Evolutionary conservation across 2,329 filamentous ascomycete species (phyloP).

Genomic region (Hirsutella minnesotensis): DNA sequence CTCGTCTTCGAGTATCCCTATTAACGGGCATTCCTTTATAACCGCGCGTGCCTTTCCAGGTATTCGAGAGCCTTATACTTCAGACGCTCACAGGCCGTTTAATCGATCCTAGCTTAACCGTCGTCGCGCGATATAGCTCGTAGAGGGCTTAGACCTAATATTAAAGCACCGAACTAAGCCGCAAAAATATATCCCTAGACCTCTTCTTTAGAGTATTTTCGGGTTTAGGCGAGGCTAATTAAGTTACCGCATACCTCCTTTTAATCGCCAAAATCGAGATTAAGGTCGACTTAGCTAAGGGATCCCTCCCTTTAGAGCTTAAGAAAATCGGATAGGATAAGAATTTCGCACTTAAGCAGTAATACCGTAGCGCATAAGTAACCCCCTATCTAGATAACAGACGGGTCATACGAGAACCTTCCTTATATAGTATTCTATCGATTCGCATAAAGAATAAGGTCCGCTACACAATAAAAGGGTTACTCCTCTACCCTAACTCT

Average conservation of each 20-base stretch:
- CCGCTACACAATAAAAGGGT: conserved; percentile 33
- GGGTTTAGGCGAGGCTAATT: conserved; percentile 21
- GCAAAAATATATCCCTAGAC: conserved; percentile 38
- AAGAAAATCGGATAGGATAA: conserved; percentile 30
- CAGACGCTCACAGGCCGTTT: background rate
- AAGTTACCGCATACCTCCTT: conserved; percentile 27
- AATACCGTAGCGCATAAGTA: conserved; percentile 30
- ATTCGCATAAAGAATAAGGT: conserved; percentile 29
- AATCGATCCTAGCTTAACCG: no score
- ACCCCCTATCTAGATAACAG: conserved; percentile 22
- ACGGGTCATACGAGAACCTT: conserved; percentile 23
- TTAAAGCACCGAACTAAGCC: conserved; percentile 33
- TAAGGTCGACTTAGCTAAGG: conserved; percentile 2
- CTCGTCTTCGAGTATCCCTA: conserved; percentile 26
- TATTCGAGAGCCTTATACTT: conserved; percentile 6
- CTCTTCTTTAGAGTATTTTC: conserved; percentile 27
- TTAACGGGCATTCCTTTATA: conserved; percentile 12
- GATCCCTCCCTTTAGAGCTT: conserved; percentile 3
- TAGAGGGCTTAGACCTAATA: background rate
- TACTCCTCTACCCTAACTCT: conserved; percentile 32
- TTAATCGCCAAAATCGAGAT: conserved; percentile 17
- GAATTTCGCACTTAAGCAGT: conserved; percentile 34
- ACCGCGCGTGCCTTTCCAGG: conserved; percentile 10
- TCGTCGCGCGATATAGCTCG: background rate
- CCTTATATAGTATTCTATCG: conserved; percentile 11